Percentiles rank a stretch among this genome's conserved stretches.
These are phyloP conservation scores for Cytospora chrysosperma DNA, from an alignment of 2,329 filamentous ascomycete species.

Conservation along the genomic window DNA sequence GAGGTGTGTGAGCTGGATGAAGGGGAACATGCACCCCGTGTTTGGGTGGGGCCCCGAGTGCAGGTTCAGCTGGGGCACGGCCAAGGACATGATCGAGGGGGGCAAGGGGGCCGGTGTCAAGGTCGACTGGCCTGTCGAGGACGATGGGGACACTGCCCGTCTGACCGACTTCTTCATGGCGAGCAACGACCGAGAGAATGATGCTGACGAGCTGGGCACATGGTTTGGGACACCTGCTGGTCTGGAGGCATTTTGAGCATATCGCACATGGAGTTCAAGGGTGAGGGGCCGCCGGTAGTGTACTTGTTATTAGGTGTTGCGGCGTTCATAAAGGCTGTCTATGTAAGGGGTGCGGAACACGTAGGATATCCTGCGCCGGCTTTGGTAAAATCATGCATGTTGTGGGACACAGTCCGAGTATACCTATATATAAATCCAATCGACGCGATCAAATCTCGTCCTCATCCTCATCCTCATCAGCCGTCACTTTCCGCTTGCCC, in stretches of 20 bases:
- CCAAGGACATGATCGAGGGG: constrained; percentile 87
- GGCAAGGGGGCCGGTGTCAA: constrained; percentile 65
- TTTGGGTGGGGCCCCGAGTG: constrained; percentile 96
- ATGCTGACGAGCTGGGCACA: constrained; percentile 65
- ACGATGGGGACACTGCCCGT: constrained; percentile 65
- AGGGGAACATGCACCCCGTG: constrained; percentile 81
- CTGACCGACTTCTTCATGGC: constrained; percentile 73
- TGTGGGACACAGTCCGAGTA: background rate
- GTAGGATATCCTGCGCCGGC: constrained; percentile 19
- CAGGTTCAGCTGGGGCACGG: constrained; percentile 93
- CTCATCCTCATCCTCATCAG: constrained; percentile 50
- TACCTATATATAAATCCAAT: constrained; percentile 16
- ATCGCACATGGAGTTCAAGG: constrained; percentile 19
- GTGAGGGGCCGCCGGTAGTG: background rate
- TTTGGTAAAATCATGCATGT: constrained; percentile 4
- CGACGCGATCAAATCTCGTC: constrained; percentile 50
- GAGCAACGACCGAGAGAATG: constrained; percentile 41
- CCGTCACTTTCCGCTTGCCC: constrained; percentile 50
- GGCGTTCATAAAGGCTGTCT: constrained; percentile 12
- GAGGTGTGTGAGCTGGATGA: constrained; percentile 78
- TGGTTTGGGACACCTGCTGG: constrained; percentile 81
- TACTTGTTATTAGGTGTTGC: constrained; percentile 12
- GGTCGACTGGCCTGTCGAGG: constrained; percentile 80
- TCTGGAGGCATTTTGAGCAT: constrained; percentile 66
- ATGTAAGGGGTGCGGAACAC: constrained; percentile 9